Evolutionary conservation across 495 filamentous ascomycete species (phyloP), one percentile per base, ranked within the genome.

Genomic region (Xylaria palmicola): DNA sequence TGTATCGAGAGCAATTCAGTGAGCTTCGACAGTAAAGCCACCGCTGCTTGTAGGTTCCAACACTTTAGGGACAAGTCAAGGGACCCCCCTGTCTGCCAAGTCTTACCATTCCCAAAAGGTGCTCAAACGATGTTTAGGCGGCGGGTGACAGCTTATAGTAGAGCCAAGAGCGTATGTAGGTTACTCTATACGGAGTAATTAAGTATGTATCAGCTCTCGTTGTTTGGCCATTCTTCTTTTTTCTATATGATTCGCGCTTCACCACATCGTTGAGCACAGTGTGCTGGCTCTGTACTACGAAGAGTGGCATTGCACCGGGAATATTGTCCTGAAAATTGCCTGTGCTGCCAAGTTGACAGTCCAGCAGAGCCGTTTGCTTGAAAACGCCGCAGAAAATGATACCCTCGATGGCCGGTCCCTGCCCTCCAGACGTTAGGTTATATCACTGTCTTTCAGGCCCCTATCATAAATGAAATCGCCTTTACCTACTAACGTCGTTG

Each of bases 401-500:
- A 6, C 77, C 79, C 51, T 82, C 78, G 49, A 81, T 74, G 5
- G 68, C 75, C 10, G 58, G 55, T 49, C 68, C 65, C 54, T 81
- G 79, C 45, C 72, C 73, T 5, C 78, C 78, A 44, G 73, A 65
- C 48, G 74, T 68, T 29, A 74, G 71, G 30, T 75, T 69, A 59
- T 81, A 13, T 58, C 71, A 12, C 68, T 62, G 12, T 66, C 68
- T 13, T 67, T 71, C 0, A 74, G 70, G 0, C 71, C 71, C 54
- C 79, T 78, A 60, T 82, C 79, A 77, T 51, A 82, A 74, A 62
- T 82, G 77, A 41, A 77, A 79, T 55, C 79, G 75, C 15, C 79
- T 79, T 59, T 77, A 76, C 3, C 77, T 76, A 20, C 72, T 75
- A 17, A 77, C 62, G 34, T 79, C 70, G 49, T 82, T 82, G 29